Evolutionary conservation across 805 yeast species (phyloP), one percentile per base, ranked within the genome.

Genomic region (Metschnikowia anglica): DNA sequence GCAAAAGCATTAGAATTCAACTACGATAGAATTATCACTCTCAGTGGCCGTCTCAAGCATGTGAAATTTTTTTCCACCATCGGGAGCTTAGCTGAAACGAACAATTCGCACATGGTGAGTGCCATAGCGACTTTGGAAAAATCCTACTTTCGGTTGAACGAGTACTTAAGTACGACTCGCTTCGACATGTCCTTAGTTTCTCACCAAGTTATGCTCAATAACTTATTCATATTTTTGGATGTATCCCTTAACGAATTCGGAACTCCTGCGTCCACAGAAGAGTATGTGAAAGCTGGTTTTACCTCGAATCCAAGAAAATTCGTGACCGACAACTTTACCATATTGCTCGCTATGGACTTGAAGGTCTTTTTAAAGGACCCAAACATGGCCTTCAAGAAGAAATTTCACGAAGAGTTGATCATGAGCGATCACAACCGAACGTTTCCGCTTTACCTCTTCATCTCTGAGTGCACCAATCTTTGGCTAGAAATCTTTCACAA

Each of bases 371-470:
- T 82, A 30, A 74, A 73, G 45, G 78, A 75, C 50, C 70, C 81
- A 13, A 79, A 80, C 55, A 70, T 78, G 56, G 65, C 81, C 0
- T 83, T 83, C 63, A 80, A 76, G 47, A 83, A 82, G 60, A 62
- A 72, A 23, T 80, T 74, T 55, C 78, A 76, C 41, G 88, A 84
- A 56, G 87, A 83, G 51, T 64, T 80, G 36, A 67, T 84, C 63
- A 81, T 84, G 70, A 77, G 80, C 36, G 72, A 74, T 42, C 71
- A 70, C 41, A 62, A 66, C 23, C 65, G 72, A 35, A 66, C 74
- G 6, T 77, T 80, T 55, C 83, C 86, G 1, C 56, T 83, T 20
- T 69, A 62, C 46, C 52, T 59, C 39, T 70, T 70, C 46, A 67
- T 70, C 20, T 48, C 58, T 23, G 58, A 58, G 49, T 58, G 62